phyloP scores from a whole-genome alignment of 495 filamentous ascomycete species.

The Talaromyces thailandensis region DNA sequence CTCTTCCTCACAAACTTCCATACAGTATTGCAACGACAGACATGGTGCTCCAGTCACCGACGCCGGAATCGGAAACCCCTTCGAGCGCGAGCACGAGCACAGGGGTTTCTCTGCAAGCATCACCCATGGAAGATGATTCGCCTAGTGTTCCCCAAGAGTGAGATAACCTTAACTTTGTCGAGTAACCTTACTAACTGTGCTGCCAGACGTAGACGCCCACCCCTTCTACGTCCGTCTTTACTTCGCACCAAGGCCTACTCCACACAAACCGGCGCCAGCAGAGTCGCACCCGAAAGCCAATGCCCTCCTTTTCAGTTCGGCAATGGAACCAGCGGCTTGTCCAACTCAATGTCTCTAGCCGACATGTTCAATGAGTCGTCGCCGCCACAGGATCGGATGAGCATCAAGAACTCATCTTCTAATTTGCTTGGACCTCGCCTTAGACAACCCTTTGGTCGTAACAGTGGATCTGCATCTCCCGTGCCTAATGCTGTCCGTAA shows the following conservation, averaged over 20 bases:
- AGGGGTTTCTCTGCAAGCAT: conserved; percentile 31
- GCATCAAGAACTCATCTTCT: conserved; percentile 23
- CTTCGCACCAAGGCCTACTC: conserved; percentile 34
- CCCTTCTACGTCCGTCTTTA: conserved; percentile 32
- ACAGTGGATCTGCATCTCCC: conserved; percentile 58
- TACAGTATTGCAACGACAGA: conserved; percentile 43
- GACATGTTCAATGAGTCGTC: conserved; percentile 69
- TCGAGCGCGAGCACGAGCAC: conserved; percentile 29
- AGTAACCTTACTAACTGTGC: conserved; percentile 13
- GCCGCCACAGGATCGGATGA: conserved; percentile 56
- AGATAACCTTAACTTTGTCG: conserved; percentile 11
- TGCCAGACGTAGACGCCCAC: conserved; percentile 29
- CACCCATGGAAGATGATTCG: conserved; percentile 42
- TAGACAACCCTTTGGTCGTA: conserved; percentile 49
- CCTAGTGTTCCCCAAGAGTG: conserved; percentile 24
- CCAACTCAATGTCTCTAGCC: conserved; percentile 55
- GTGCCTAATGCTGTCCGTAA: conserved; percentile 60
- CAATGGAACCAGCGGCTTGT: conserved; percentile 42
- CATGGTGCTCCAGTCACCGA: conserved; percentile 59
- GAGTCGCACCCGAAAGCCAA: conserved; percentile 44
- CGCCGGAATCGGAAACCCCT: conserved; percentile 34
- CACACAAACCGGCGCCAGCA: conserved; percentile 28
- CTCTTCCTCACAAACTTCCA: conserved; percentile 79
- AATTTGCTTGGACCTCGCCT: conserved; percentile 44
- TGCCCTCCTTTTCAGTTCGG: conserved; percentile 71